Base-by-base conservation (phyloP, 495 filamentous ascomycete species). In the Daldinia decipiens region DNA sequence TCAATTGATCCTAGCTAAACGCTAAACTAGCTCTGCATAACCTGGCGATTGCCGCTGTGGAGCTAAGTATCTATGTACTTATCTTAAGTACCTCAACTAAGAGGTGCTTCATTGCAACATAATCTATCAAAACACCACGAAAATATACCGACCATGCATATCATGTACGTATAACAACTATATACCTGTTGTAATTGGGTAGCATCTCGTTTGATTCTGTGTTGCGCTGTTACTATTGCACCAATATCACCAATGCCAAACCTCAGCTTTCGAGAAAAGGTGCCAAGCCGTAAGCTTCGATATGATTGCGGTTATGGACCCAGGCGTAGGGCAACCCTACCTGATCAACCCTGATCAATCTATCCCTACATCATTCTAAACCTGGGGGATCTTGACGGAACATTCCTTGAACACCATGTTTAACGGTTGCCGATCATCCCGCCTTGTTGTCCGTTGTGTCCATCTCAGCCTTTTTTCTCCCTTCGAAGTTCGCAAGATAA, bases 21-120 rank as follows among this genome's bases (percentile, higher is more conserved):
- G 19, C 65, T 67, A 61, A 24, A 32, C 38, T 26, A 54, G 51
- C 57, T 57, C 57, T 68, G 65, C 52, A 62, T 54, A 60, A 9
- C 50, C 57, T 38, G 57, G 59, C 21, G 27, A 38, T 38, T 67
- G 27, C 39, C 21, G 39, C 1, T 62, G 51, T 62, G 51, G 58
- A 68, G 15, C 31, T 62, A 21, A 32, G 5, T 26, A 15, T 24
- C n/a, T 6, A 8, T 29, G 13, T 13, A 24, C 21, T n/a, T n/a
- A n/a, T 5, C 11, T 39, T 4, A 39, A 2, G 36, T 39, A 39
- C 36, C n/a, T n/a, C n/a, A n/a, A n/a, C n/a, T n/a, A n/a, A n/a
- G n/a, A n/a, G n/a, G n/a, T n/a, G n/a, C 8, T 32, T 32, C 31
- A 5, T 32, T 32, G 8, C 31, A 32, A 32, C 31, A 32, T 32